Evolutionary conservation across 345 rosid genomes (phyloP).

Genomic region (Salix suchowensis): DNA sequence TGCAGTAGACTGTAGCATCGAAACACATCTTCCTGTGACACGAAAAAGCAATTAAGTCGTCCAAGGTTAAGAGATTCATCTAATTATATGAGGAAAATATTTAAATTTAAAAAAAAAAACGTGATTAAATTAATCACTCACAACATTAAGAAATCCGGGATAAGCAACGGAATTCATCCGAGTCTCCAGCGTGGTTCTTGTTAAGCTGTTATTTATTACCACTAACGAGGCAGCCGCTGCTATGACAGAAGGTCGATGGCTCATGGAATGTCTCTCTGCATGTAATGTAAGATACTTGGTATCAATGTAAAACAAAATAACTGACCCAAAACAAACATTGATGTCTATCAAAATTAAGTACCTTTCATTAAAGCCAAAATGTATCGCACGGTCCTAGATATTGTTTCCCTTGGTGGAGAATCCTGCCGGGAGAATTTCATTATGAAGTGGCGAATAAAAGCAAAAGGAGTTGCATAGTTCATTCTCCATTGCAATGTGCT

Average conservation of each 20-base stretch:
- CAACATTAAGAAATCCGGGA: slow-evolving; percentile 41
- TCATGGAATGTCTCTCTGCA: slow-evolving; percentile 41
- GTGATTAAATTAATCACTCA: slow-evolving; percentile 23
- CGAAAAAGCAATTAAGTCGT: not conserved
- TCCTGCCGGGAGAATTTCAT: slow-evolving; percentile 22
- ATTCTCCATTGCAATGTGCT: slow-evolving; percentile 64
- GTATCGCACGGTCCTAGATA: slow-evolving; percentile 18
- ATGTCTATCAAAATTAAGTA: not conserved
- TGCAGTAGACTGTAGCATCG: slow-evolving; percentile 43
- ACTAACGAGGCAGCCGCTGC: slow-evolving; percentile 52
- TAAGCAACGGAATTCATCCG: slow-evolving; percentile 28
- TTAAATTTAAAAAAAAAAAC: not conserved
- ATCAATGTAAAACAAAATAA: not conserved
- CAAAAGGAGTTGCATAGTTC: slow-evolving; percentile 43
- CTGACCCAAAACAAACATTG: not conserved
- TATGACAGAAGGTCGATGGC: slow-evolving; percentile 46
- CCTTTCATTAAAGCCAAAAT: slow-evolving; percentile 39
- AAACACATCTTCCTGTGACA: slow-evolving; percentile 49
- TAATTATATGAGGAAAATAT: not conserved
- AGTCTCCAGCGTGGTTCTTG: slow-evolving; percentile 38
- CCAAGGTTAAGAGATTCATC: not conserved
- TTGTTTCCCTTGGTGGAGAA: slow-evolving; percentile 11
- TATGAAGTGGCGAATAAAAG: slow-evolving; percentile 22
- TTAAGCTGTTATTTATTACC: slow-evolving; percentile 32
- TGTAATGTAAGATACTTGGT: not conserved